Evolutionary conservation across 2,329 filamentous ascomycete genomes (phyloP).

Genomic region (Phaeosphaeriaceae sp.): DNA sequence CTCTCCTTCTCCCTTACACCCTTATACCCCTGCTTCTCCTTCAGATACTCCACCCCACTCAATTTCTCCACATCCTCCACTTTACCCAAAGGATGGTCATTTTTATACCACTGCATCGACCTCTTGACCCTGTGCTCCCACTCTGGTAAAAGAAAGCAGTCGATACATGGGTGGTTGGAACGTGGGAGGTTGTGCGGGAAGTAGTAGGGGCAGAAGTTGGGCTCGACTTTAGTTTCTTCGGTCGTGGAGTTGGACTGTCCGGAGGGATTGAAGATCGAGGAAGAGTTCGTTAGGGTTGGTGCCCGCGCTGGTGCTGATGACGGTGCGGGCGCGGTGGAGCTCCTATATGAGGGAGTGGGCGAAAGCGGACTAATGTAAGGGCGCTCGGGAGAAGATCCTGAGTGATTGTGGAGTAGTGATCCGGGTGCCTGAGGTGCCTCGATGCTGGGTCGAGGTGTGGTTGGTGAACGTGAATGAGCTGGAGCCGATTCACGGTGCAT

Average conservation of each 20-base stretch:
- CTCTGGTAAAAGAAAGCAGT: slow-evolving; percentile 31
- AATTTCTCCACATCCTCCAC: slow-evolving; percentile 25
- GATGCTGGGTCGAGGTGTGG: background rate
- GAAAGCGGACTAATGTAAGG: too few relatives aligned
- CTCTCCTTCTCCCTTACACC: too few relatives aligned
- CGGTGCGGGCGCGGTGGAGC: background rate
- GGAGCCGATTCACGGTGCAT: background rate
- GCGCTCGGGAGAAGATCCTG: background rate
- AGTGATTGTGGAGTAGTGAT: background rate
- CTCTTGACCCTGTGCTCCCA: slow-evolving; percentile 15
- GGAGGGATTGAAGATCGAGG: background rate
- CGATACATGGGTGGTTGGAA: slow-evolving; percentile 30
- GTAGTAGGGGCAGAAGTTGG: slow-evolving; percentile 28
- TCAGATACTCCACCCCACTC: slow-evolving; percentile 27
- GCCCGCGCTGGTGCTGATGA: too few relatives aligned
- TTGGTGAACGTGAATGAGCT: slow-evolving; percentile 2
- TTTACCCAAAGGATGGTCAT: slow-evolving; percentile 23
- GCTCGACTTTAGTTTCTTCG: background rate
- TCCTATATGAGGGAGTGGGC: background rate
- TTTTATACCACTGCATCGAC: slow-evolving; percentile 28
- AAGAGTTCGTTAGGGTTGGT: background rate
- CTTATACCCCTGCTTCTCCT: slow-evolving; percentile 22
- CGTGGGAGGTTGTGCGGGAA: slow-evolving; percentile 24
- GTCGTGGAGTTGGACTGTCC: background rate
- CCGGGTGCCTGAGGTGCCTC: background rate